Percentiles rank a stretch among this genome's conserved stretches.
Evolutionary conservation across 2,329 filamentous ascomycete species (phyloP).

Genomic region (Didymella exigua): DNA sequence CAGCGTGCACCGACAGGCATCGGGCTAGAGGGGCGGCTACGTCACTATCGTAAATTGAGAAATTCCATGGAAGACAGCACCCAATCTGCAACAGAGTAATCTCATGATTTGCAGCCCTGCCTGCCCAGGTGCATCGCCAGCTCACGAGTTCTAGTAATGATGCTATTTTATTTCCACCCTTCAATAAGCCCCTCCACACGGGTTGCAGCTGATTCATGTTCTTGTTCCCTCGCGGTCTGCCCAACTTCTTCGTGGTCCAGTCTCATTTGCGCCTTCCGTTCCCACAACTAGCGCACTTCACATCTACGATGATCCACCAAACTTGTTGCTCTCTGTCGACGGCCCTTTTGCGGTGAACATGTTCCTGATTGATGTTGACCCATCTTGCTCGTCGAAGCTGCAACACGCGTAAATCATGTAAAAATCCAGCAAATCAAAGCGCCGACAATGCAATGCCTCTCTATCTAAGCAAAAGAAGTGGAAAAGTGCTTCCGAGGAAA

Average conservation of each 20-base stretch:
- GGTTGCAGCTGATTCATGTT: neutral
- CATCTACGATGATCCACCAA: neutral
- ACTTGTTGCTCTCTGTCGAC: neutral
- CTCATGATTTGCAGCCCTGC: conserved; percentile 1
- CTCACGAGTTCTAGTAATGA: conserved; percentile 12
- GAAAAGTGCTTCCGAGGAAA: neutral
- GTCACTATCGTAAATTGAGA: conserved; percentile 14
- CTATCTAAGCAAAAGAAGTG: neutral
- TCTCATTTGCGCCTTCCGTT: conserved; percentile 1
- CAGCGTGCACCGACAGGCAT: conserved; percentile 14
- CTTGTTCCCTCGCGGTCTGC: neutral
- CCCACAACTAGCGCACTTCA: conserved; percentile 2
- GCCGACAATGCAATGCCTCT: neutral
- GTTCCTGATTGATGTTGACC: conserved; percentile 1
- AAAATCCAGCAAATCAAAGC: neutral
- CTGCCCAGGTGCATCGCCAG: conserved; percentile 13
- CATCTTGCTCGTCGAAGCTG: neutral
- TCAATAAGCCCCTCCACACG: neutral
- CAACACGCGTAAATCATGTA: conserved; percentile 2
- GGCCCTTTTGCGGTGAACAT: conserved; percentile 13
- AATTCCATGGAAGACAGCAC: conserved; percentile 12
- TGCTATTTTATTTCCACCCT: neutral
- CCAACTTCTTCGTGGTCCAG: conserved; percentile 7
- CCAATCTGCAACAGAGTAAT: conserved; percentile 13
- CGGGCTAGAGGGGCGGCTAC: conserved; percentile 1